Percentiles rank a stretch among this genome's conserved stretches.
phyloP scores from a whole-genome alignment of 257 asterid species.

The Fraxinus quadrangulata region DNA sequence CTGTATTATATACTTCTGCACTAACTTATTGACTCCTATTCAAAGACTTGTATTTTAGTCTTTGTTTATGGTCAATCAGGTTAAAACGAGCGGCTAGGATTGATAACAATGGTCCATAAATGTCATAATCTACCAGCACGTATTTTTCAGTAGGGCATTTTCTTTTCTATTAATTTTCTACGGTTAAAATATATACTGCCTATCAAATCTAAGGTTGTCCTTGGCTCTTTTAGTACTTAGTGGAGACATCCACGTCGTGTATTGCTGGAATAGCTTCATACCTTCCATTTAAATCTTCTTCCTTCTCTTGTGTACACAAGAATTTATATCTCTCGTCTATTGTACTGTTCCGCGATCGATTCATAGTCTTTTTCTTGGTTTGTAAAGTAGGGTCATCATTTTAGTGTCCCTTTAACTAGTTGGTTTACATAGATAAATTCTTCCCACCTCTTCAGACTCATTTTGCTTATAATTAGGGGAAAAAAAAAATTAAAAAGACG shows the following conservation, averaged over 20 bases:
- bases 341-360: background rate
- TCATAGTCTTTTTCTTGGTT: background rate
- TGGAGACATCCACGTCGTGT: conserved; percentile 38
- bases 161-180: background rate
- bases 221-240: background rate
- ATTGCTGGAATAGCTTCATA: conserved; percentile 1
- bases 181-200: background rate
- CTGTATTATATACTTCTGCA: background rate
- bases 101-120: background rate
- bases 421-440: background rate
- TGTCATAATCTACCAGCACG: conserved; percentile 30
- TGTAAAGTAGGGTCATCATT: no score
- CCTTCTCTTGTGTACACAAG: background rate
- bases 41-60: no score
- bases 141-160: conserved; percentile 26
- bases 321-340: background rate
- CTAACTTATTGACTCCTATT: background rate
- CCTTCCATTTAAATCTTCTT: conserved; percentile 1
- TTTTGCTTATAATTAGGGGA: no score
- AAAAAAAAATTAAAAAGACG: conserved; percentile 6
- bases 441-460: background rate
- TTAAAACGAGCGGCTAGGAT: background rate
- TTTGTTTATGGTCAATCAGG: background rate
- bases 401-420: no score
- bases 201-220: background rate